Base-by-base conservation (phyloP, 345 rosid species). In the Lepidium aucheri region DNA sequence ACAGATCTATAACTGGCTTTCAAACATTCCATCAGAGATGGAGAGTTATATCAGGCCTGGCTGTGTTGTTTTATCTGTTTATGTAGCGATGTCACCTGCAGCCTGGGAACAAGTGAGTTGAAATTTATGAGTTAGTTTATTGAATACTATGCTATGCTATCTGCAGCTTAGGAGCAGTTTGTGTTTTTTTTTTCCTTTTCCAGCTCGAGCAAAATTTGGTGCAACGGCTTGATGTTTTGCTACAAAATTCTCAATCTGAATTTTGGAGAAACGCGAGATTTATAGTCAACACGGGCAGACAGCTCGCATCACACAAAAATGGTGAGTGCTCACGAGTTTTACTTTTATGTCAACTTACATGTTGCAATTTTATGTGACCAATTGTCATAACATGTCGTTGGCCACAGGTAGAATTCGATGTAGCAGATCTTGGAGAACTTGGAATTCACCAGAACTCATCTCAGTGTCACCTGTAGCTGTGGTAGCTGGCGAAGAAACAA, bases 31-130 rank as follows among this genome's bases (percentile, higher is more conserved):
- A 40, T 81, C 89, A 41, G 97, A 91, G 59, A 88, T 91, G 97
- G 97, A 91, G 80, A 88, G 97, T 79, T 88, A 86, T 81, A 88
- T 91, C 72, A 86, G 97, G 76, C 96, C 96, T 54, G 97, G 97
- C 44, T 91, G 97, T 69, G 87, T 91, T 73, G 84, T 91, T 59
- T 80, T 91, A 39, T 81, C 98, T 9, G 58, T 91, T 43, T 91
- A 91, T 73, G 33, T 91, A 68, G 86, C 93, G 2, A 91, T 91
- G 96, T 42, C 88, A 56, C 70, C 79, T 60, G 53, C 78, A 40
- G 77, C 81, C 0, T 91, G 96, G 98, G 88, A 84, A 50, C 86
- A 78, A 47, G 98, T 91, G 77, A 88, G 94, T 84, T 15, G 44
- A 67, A 63, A 34, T 32, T 16, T 1, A n/a, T 22, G 1, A 74